Conservation (phyloP, 1,139 yeast species). For the Yamadazyma siamensis region DNA sequence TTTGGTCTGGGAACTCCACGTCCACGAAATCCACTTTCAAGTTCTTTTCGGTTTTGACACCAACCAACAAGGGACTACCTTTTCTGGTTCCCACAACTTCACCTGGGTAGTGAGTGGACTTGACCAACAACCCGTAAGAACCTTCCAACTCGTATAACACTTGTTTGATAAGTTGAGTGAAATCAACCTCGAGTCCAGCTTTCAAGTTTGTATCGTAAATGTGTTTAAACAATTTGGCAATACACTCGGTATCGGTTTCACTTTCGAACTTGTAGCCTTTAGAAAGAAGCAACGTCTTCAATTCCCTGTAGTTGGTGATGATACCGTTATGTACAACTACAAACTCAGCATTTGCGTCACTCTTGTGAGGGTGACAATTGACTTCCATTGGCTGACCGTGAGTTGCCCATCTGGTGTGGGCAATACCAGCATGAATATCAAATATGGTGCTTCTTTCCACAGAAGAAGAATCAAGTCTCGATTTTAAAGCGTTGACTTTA, state of each 20-base stretch:
- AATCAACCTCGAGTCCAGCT: constrained; percentile 55
- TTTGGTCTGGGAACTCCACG: constrained; percentile 83
- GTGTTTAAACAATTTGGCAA: constrained; percentile 92
- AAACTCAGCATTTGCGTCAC: constrained; percentile 80
- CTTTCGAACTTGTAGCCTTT: constrained; percentile 85
- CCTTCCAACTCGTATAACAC: constrained; percentile 94
- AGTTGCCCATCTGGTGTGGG: constrained; percentile 99
- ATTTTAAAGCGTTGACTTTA: constrained; percentile 79
- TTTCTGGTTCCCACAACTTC: constrained; percentile 97
- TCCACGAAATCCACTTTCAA: constrained; percentile 98
- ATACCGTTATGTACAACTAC: constrained; percentile 97
- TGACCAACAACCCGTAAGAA: constrained; percentile 93
- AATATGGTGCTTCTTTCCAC: constrained; percentile 62
- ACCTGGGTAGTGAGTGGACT: constrained; percentile 88
- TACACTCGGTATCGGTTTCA: constrained; percentile 97
- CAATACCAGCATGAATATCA: constrained; percentile 90
- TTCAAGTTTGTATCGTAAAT: constrained; percentile 76
- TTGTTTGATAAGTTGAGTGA: constrained; percentile 88
- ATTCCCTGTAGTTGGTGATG: constrained; percentile 90
- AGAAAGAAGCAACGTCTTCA: constrained; percentile 72
- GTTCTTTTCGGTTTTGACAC: constrained; percentile 93
- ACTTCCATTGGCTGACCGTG: constrained; percentile 87
- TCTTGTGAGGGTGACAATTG: constrained; percentile 96
- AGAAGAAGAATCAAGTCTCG: constrained; percentile 56
- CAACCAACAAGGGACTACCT: constrained; percentile 95